Base-by-base conservation (phyloP, 305 asterid genomes). In the Vinca major region DNA sequence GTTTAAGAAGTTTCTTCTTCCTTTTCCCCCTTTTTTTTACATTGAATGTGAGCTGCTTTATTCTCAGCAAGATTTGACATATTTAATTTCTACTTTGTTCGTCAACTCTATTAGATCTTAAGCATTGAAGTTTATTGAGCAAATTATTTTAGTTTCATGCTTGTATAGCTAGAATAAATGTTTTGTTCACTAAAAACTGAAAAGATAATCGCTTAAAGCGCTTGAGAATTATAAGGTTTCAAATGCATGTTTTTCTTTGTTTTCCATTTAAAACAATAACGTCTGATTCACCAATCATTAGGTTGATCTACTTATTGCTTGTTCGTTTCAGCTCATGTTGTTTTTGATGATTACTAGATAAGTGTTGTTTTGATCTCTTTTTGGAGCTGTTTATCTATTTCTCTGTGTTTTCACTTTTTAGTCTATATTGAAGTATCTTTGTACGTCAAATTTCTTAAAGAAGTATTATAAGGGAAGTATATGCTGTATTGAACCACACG, bases 221-320 rank as follows among this genome's bases (percentile, higher is more conserved):
- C 41, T 36, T 66, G 61, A 66, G 4, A 1, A 12, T 16, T 50
- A 2, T 43, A 3, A 26, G 61, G 60, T 66, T 47, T 64, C 39
- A 7, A 40, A 5, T 0, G 8, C 43, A 33, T 12, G 62, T 53
- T 33, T 50, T 52, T 16, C 63, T 33, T 57, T 8, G 41, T 64
- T 40, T 64, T 10, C 58, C 44, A 26, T 14, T 54, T 72, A 51
- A 64, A 26, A 26, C 33, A 26, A 26, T 26, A 26, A 26, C 33
- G n/a, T 63, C 5, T 19, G 14, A 45, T 65, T 39, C 33, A 48
- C 56, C 0, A 16, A 53, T 8, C 19, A 36, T 37, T 48, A 48
- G 33, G 12, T 72, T 53, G 51, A 58, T 49, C 54, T 65, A 65
- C 50, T 40, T 20, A 39, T 65, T 39, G 37, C 17, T 19, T 65